Evolutionary conservation across 2,329 filamentous ascomycete species (phyloP).

Genomic region (Phaeosphaeriaceae sp.): DNA sequence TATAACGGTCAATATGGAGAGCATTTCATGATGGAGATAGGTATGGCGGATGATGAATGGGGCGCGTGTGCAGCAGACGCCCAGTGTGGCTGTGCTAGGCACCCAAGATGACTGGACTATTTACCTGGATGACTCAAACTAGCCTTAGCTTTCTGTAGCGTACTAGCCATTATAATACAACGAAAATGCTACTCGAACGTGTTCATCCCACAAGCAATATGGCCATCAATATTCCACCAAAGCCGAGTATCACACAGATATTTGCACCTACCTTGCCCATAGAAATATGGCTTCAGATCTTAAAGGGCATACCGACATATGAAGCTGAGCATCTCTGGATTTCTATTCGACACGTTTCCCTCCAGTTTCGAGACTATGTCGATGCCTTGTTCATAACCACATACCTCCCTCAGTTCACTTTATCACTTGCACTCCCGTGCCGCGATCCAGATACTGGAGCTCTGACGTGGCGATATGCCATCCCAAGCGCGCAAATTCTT

Average conservation of each 20-base stretch:
- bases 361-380: slow-evolving; percentile 17
- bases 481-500: slow-evolving; percentile 17
- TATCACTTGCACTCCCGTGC: slow-evolving; percentile 26
- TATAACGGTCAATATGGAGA: too few species aligned
- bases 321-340: slow-evolving; percentile 26
- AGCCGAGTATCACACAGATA: background rate
- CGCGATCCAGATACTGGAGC: slow-evolving; percentile 22
- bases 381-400: slow-evolving; percentile 25
- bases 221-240: background rate
- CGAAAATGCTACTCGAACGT: too few species aligned
- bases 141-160: too few species aligned
- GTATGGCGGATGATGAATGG: too few species aligned
- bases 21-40: too few species aligned
- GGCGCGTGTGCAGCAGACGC: too few species aligned
- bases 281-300: slow-evolving; percentile 27
- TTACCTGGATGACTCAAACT: too few species aligned
- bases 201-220: background rate
- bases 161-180: too few species aligned
- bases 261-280: slow-evolving; percentile 7
- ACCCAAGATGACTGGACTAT: too few species aligned
- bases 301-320: slow-evolving; percentile 9
- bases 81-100: too few species aligned
- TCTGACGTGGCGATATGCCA: slow-evolving; percentile 16
- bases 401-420: slow-evolving; percentile 15
- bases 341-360: slow-evolving; percentile 22